Base-by-base conservation (phyloP, 352 stramenopile species). In the Phytopythium delawarense region DNA sequence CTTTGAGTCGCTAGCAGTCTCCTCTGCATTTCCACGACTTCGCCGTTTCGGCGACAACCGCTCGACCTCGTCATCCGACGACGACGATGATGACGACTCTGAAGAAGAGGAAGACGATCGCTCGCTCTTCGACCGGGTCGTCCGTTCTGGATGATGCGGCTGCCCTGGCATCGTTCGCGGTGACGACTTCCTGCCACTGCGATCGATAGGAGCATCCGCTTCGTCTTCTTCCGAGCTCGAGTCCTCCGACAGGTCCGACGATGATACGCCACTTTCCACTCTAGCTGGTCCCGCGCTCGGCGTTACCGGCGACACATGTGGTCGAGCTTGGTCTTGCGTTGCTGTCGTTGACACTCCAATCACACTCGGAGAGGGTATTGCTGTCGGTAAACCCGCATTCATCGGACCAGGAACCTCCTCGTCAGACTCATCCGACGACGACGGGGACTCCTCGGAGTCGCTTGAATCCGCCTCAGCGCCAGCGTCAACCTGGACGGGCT, bases 401-500 rank as follows among this genome's bases (percentile, higher is more conserved):
- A n/a, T 34, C 0, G n/a, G 21, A n/a, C 45, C 44, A 16, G 45
- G 12, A 7, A 8, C 7, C 11, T 60, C 54, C 4, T 37, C 42
- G 4, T 48, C 39, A 28, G 54, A 50, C 32, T 50, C 53, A 16
- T 60, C 39, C 9, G 39, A 52, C 39, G 39, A 52, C 39, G 39
- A 52, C 23, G 54, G 52, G 2, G 54, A 37, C 39, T 59, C 52
- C 18, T 87, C 74, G 6, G 67, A 75, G 35, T 81, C 70, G 49
- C 72, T 84, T 30, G 70, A 79, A 39, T 78, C 78, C 34, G 72
- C 80, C 34, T 89, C 79, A 45, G 72, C 79, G 57, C 74, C 81
- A 20, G 62, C 62, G 62, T 88, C 75, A 0, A 67, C 75, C 46
- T 58, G 64, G 32, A 75, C 55, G 39, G 70, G 50, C 55, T 76